A percentile compares a stretch with the other conserved stretches of the same genome.
Conservation (phyloP, 768 basidiomycete genomes). For the Amanita fuliginea region DNA sequence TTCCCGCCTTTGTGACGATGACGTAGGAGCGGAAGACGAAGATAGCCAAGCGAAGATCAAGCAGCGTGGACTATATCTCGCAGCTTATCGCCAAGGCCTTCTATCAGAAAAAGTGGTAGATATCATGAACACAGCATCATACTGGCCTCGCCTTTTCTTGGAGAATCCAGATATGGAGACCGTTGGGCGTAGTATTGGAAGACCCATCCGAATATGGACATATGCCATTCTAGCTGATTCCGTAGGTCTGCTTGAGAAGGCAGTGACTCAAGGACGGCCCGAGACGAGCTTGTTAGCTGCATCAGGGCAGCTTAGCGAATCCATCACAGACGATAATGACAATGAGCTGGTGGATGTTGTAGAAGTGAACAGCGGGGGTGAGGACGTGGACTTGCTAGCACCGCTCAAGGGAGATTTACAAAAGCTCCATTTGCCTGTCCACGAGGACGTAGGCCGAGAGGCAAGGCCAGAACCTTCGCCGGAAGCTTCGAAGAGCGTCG, state of each 20-base stretch:
- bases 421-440: constrained; percentile 33
- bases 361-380: constrained; percentile 46
- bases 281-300: background rate
- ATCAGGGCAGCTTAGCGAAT: constrained; percentile 8
- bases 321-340: constrained; percentile 27
- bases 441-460: constrained; percentile 16
- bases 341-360: constrained; percentile 64
- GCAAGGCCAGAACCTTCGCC: constrained; percentile 21
- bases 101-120: constrained; percentile 52
- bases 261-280: constrained; percentile 10
- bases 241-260: constrained; percentile 39
- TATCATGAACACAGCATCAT: constrained; percentile 47
- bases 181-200: constrained; percentile 49
- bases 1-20: constrained; percentile 31
- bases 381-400: constrained; percentile 43
- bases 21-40: constrained; percentile 14
- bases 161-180: constrained; percentile 71
- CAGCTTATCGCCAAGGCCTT: constrained; percentile 50
- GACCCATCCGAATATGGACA: constrained; percentile 52
- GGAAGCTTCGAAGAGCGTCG: constrained; percentile 18
- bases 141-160: constrained; percentile 65
- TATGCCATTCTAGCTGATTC: constrained; percentile 61
- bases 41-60: constrained; percentile 17
- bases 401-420: constrained; percentile 59
- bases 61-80: constrained; percentile 41